Conservation (phyloP, 1,284 basidiomycete genomes). For the Anthracocystis panici-leucophaei region DNA sequence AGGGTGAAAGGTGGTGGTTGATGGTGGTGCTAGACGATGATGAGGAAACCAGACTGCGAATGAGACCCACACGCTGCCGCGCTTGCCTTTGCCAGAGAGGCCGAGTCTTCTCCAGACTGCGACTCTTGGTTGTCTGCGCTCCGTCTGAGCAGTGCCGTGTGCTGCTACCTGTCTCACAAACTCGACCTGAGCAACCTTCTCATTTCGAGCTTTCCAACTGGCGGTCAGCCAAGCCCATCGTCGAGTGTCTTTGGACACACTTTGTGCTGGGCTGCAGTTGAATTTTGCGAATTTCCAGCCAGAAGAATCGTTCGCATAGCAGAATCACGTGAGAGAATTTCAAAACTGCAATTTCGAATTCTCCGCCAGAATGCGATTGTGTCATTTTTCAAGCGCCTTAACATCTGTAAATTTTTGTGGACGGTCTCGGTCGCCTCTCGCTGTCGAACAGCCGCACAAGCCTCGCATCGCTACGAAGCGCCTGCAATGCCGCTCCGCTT, state of each 20-base stretch:
- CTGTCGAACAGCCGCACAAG: too few species aligned
- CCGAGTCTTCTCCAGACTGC: neutral
- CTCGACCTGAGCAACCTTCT: constrained; percentile 1
- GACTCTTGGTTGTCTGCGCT: neutral
- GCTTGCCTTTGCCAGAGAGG: neutral
- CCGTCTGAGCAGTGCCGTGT: neutral
- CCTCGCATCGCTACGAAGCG: neutral
- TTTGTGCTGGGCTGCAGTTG: neutral
- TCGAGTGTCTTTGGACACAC: neutral
- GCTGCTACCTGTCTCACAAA: neutral
- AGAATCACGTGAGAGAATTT: neutral
- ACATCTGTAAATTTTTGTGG: too few species aligned
- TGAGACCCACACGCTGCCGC: neutral
- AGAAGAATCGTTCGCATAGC: neutral
- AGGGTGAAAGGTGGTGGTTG: constrained; percentile 35
- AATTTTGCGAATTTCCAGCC: neutral
- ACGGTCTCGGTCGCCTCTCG: too few species aligned
- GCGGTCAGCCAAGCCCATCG: neutral
- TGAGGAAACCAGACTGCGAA: constrained; percentile 1
- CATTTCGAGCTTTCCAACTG: constrained; percentile 3
- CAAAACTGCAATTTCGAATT: constrained; percentile 3
- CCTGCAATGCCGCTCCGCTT: neutral
- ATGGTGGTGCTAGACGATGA: constrained; percentile 24
- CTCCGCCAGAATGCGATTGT: too few species aligned
- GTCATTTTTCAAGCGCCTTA: too few species aligned